A percentile compares a stretch with the other conserved stretches of the same genome.
Conservation (phyloP, 169 alveolate genomes). For the Babesia sp. region DNA sequence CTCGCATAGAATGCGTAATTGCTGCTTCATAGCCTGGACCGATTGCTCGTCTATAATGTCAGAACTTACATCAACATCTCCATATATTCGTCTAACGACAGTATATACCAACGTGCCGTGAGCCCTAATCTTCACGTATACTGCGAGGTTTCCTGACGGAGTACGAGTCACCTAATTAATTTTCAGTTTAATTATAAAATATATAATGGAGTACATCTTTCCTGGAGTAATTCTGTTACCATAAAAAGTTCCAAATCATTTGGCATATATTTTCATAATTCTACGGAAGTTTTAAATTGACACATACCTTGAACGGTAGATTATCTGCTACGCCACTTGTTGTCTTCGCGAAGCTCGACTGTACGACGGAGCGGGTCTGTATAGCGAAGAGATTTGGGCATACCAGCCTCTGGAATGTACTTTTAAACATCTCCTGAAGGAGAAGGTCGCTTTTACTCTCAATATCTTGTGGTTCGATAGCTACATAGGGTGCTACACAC, state of each 20-base stretch:
- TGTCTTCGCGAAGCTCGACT: slow-evolving; percentile 72
- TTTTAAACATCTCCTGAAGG: not conserved
- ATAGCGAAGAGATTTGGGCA: not conserved
- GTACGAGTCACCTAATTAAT: slow-evolving; percentile 79
- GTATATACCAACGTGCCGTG: slow-evolving; percentile 85
- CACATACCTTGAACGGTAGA: slow-evolving; percentile 72
- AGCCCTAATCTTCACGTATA: slow-evolving; percentile 77
- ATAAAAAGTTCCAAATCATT: too few species aligned
- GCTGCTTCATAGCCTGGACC: slow-evolving; percentile 74
- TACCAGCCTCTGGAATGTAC: not conserved
- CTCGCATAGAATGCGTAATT: slow-evolving; percentile 73
- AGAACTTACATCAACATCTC: slow-evolving; percentile 75
- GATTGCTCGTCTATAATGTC: not conserved
- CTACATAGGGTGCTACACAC: not conserved
- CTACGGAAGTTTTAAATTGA: not conserved
- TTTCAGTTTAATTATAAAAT: not conserved
- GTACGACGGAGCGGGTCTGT: slow-evolving; percentile 68
- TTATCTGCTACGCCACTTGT: slow-evolving; percentile 38
- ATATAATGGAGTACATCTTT: not conserved
- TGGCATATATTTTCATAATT: too few species aligned
- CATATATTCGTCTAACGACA: slow-evolving; percentile 77
- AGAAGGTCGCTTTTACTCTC: not conserved
- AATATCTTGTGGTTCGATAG: not conserved
- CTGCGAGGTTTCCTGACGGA: slow-evolving; percentile 84
- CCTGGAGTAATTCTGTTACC: too few species aligned